These are phyloP conservation scores for Gamsiella multidivaricata DNA, from an alignment of 192 early-diverging fungal genomes.

Conservation along the genomic window DNA sequence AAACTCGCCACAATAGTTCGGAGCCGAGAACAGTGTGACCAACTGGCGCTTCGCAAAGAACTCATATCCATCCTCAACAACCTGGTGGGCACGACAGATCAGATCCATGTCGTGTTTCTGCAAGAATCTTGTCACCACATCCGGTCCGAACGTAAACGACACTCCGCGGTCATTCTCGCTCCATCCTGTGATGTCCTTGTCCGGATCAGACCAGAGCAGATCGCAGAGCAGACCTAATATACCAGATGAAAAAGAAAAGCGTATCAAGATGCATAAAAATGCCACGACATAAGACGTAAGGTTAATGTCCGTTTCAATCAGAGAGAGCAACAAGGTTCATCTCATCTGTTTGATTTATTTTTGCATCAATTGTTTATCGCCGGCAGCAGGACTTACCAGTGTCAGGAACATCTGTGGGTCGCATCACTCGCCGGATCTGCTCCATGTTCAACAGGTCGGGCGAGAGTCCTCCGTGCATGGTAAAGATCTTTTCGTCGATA, in stretches of 20 bases:
- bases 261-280: not conserved
- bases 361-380: not conserved
- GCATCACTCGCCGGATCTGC: slow-evolving; percentile 95
- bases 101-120: slow-evolving; percentile 97
- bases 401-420: slow-evolving; percentile 98
- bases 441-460: slow-evolving; percentile 97
- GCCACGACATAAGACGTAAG: not conserved
- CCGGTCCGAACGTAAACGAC: slow-evolving; percentile 95
- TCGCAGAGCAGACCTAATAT: slow-evolving; percentile 90
- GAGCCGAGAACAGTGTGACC: slow-evolving; percentile 95
- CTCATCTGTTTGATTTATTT: slow-evolving; percentile 2
- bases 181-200: slow-evolving; percentile 96
- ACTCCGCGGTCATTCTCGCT: slow-evolving; percentile 97
- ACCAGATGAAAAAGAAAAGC: not conserved
- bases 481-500: slow-evolving; percentile 98
- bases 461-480: slow-evolving; percentile 97
- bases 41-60: slow-evolving; percentile 97
- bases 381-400: slow-evolving; percentile 63
- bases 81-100: slow-evolving; percentile 98
- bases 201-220: slow-evolving; percentile 96
- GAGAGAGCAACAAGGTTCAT: not conserved
- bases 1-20: slow-evolving; percentile 95
- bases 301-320: not conserved
- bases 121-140: slow-evolving; percentile 90
- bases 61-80: slow-evolving; percentile 98